Base-by-base conservation (phyloP, 768 basidiomycete genomes). In the Phylloporus arenicola region DNA sequence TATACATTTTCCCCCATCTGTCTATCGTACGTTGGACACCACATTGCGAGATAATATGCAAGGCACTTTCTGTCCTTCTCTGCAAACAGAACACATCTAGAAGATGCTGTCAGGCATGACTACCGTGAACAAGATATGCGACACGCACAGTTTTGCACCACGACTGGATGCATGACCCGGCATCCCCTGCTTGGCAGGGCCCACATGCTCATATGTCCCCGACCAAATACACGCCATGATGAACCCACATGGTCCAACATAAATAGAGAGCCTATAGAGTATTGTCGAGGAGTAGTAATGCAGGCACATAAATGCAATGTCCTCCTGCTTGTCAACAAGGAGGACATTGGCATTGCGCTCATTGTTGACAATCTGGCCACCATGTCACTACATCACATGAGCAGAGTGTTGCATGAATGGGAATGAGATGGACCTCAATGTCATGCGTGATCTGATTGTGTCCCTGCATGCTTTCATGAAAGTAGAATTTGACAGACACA, bases 1-100 rank as follows among this genome's bases (percentile, higher is more conserved):
- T 82, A 85, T 12, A 80, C 50, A 0, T 25, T 62, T 30, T 75
- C 77, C 2, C 83, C 83, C 39, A 64, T 53, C 24, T 83, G 75
- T 4, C 79, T 80, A 12, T 58, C 58, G 6, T 4, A 57, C 58
- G 31, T 55, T 3, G 80, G 79, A 37, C 72, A 75, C 42, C 74
- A 64, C 43, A 55, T 71, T 17, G 82, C 80, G 47, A 84, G 52
- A 50, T 76, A 82, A 58, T 72, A 69, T 4, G 73, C 63, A 2
- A 82, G 72, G 4, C 70, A 54, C 0, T 51, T 50, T 45, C 77
- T 72, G 5, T 82, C 81, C 1, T 73, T 67, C 7, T 53, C 35
- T 0, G 74, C 72, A 51, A 69, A 80, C 14, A 50, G 7, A 1
- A 56, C 40, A n/a, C 66, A 68, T 40, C 67, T n/a, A n/a, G n/a